Conservation (phyloP, 2,329 filamentous ascomycete species). For the Fusarium pilosicola region DNA sequence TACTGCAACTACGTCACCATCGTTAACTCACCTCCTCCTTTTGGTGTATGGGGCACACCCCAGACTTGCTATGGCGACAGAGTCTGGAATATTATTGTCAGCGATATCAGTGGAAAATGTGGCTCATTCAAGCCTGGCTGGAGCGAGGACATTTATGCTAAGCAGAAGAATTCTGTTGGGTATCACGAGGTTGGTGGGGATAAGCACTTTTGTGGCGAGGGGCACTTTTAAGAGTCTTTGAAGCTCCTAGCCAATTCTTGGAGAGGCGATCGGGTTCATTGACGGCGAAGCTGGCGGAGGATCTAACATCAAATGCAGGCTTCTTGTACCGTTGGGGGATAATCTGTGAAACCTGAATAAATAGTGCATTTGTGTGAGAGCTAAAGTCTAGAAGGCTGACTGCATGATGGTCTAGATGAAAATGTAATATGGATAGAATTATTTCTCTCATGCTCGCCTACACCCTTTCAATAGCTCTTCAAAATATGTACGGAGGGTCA, state of each 20-base stretch:
- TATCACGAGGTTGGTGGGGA: neutral
- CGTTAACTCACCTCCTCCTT: neutral
- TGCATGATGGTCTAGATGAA: too few relatives aligned
- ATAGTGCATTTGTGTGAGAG: too few relatives aligned
- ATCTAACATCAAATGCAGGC: rapidly evolving
- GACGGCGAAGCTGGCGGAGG: too few relatives aligned
- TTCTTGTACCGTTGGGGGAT: too few relatives aligned
- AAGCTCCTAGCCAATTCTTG: neutral
- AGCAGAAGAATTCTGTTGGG: neutral
- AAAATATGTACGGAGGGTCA: rapidly evolving
- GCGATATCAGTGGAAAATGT: neutral
- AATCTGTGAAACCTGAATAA: too few relatives aligned
- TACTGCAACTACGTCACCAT: neutral
- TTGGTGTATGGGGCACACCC: neutral
- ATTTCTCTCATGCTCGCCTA: too few relatives aligned
- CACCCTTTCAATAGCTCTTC: rapidly evolving
- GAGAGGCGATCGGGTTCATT: too few relatives aligned
- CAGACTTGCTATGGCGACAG: neutral
- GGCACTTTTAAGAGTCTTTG: neutral
- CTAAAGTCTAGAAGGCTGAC: too few relatives aligned
- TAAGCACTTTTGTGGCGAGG: neutral
- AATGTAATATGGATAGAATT: too few relatives aligned
- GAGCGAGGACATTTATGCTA: neutral
- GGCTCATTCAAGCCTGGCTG: neutral
- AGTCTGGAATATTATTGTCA: neutral